Evolutionary conservation across 2,329 filamentous ascomycete species (phyloP).

Genomic region (Tolypocladium capitatum): DNA sequence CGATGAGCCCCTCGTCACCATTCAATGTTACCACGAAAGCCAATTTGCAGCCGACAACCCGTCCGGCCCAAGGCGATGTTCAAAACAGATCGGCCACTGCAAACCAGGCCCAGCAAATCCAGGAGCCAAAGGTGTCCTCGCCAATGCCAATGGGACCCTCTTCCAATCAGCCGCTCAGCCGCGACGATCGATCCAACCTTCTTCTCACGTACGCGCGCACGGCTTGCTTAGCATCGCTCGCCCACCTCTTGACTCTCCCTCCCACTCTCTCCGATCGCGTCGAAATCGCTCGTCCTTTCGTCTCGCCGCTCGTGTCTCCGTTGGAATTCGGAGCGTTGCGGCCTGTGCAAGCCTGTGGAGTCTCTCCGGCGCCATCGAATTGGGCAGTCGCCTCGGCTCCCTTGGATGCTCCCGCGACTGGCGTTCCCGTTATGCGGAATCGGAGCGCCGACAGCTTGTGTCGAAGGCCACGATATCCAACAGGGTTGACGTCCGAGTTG

Average conservation of each 20-base stretch:
- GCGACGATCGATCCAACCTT: slow-evolving; percentile 17
- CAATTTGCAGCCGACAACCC: not conserved
- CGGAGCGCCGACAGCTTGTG: slow-evolving; percentile 19
- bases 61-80: slow-evolving; percentile 3
- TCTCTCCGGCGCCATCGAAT: slow-evolving; percentile 1
- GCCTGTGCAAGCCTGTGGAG: not conserved
- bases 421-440: slow-evolving; percentile 9
- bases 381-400: slow-evolving; percentile 2
- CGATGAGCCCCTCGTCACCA: not conserved
- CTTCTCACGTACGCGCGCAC: slow-evolving; percentile 19
- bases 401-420: slow-evolving; percentile 5
- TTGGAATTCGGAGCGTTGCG: not conserved
- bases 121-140: not conserved
- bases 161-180: slow-evolving; percentile 6
- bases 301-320: not conserved
- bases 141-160: not conserved
- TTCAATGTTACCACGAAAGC: not conserved
- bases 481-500: slow-evolving; percentile 1
- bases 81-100: not conserved
- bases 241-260: slow-evolving; percentile 20
- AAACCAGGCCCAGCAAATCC: not conserved
- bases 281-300: slow-evolving; percentile 3
- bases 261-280: slow-evolving; percentile 9
- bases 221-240: slow-evolving; percentile 17
- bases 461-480: slow-evolving; percentile 8